Conservation (phyloP, 129 eudicot genomes). For the Rutidosis leptorrhynchoides region DNA sequence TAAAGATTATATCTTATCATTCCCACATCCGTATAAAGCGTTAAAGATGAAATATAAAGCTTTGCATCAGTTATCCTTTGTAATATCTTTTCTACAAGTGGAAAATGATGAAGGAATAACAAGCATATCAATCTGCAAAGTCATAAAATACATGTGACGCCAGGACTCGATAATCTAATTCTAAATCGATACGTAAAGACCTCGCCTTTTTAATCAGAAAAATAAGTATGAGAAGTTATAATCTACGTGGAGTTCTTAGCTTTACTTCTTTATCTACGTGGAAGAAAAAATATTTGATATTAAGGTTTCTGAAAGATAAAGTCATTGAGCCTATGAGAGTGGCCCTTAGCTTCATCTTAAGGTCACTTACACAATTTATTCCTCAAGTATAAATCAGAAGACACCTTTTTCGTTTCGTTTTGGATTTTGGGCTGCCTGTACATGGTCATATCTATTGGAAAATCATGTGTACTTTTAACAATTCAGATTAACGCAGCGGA, state of each 20-base stretch:
- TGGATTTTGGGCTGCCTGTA: too few relatives aligned
- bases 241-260: conserved; percentile 9
- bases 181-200: conserved; percentile 2
- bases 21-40: conserved; percentile 18
- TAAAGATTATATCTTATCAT: conserved; percentile 9
- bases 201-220: neutral
- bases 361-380: conserved; percentile 21
- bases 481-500: too few relatives aligned
- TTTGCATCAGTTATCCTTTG: conserved; percentile 3
- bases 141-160: conserved; percentile 5
- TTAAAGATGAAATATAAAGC: conserved; percentile 8
- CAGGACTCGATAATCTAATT: conserved; percentile 9
- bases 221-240: neutral
- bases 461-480: too few relatives aligned
- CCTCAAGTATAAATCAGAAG: conserved; percentile 16
- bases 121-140: conserved; percentile 10
- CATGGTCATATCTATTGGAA: too few relatives aligned
- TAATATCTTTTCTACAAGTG: conserved; percentile 7
- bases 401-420: too few relatives aligned
- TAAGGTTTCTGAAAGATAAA: neutral
- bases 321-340: conserved; percentile 12
- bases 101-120: conserved; percentile 5
- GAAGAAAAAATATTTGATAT: neutral
- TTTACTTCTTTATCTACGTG: neutral
- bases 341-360: conserved; percentile 23